Base-by-base conservation (phyloP, 441 rosid species). In the Cnidoscolus chayamansa region DNA sequence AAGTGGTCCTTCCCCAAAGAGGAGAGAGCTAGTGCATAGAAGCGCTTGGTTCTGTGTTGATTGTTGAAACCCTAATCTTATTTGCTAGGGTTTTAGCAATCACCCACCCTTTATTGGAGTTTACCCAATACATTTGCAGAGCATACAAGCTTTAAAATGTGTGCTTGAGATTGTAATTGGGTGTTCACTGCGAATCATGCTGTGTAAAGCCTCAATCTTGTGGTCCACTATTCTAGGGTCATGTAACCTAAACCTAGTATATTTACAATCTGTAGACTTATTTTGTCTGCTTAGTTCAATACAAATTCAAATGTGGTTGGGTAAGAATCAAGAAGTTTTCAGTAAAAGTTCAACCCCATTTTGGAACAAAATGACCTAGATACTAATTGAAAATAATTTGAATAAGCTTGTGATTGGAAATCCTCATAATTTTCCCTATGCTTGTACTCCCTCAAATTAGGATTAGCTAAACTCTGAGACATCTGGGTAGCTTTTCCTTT, bases 1-100 rank as follows among this genome's bases (percentile, higher is more conserved):
- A 84, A 90, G 98, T 93, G 97, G 98, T 93, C 98, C 98, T 3
- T 25, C 7, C 45, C 91, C 62, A 76, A 37, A 40, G 45, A 25
- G 25, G 25, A 25, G 25, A 25, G 25, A 25, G 25, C 25, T 25
- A 25, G 4, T 45, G 32, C 64, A 70, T 61, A 70, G 76, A 79
- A 80, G 74, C 84, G 82, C 82, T 77, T 76, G 81, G 87, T 62
- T 80, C 82, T 15, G 47, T 84, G 63, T 79, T 40, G 45, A 40
- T 40, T 40, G 7, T 40, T 74, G 80, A 75, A 78, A 82, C 88
- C 85, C 80, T 72, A 76, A 72, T 63, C 78, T 71, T 81, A 80
- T 74, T 80, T 79, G 74, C 63, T 75, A 69, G 76, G 77, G 63
- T 72, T 72, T 57, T 45, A 16, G 55, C 66, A 69, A 55, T 76